Percentiles rank a stretch among this genome's conserved stretches.
Evolutionary conservation across 495 filamentous ascomycete species (phyloP).

Genomic region (Penicillium soppii): DNA sequence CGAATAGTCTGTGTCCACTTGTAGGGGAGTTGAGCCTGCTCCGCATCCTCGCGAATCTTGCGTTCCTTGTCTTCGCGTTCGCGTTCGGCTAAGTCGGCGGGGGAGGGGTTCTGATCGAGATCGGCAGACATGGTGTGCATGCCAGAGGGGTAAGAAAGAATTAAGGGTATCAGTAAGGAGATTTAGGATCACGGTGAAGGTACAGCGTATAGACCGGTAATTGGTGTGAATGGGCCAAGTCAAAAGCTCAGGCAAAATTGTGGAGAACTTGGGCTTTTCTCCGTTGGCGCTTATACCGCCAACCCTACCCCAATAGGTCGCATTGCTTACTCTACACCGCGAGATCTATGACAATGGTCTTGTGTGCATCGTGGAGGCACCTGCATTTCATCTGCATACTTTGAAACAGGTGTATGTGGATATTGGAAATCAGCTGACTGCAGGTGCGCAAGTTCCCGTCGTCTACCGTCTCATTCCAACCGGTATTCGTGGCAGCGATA

Average conservation of each 20-base stretch:
- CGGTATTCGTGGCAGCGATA: too few species aligned
- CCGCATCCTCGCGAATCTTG: constrained; percentile 74
- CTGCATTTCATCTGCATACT: background rate
- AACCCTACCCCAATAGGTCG: background rate
- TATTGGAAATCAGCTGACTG: background rate
- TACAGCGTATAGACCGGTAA: background rate
- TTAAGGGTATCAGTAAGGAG: background rate
- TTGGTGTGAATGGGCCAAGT: constrained; percentile 1
- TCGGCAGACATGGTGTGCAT: constrained; percentile 25
- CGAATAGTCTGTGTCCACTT: constrained; percentile 96
- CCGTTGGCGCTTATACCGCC: constrained; percentile 10
- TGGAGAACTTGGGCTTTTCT: constrained; percentile 1
- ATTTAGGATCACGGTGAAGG: background rate
- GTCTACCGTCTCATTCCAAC: too few species aligned
- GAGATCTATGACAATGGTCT: background rate
- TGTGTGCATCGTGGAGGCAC: background rate
- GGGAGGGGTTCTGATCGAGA: constrained; percentile 44
- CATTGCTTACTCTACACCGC: constrained; percentile 3
- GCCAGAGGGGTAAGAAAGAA: background rate
- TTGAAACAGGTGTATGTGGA: background rate
- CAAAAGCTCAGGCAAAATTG: constrained; percentile 2
- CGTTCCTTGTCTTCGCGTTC: constrained; percentile 62
- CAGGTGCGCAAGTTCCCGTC: background rate
- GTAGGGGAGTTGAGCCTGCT: constrained; percentile 92
- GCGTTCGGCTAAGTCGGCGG: constrained; percentile 50